Percentiles rank a stretch among this genome's conserved stretches.
Conservation (phyloP, 345 rosid genomes). For the Lagerstroemia speciosa region DNA sequence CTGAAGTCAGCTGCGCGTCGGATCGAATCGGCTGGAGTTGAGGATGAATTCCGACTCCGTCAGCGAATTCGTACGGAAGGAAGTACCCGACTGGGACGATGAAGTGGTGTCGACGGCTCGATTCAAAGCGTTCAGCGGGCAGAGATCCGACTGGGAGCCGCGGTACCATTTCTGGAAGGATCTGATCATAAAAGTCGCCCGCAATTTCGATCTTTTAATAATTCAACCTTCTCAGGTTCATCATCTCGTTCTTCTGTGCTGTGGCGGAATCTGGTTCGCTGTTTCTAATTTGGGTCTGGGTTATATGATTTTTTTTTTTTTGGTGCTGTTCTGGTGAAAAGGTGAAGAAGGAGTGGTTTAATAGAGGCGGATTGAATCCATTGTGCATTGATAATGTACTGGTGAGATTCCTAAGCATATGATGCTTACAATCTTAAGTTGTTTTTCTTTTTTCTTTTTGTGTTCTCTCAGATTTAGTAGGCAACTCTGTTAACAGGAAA, state of each 20-base stretch:
- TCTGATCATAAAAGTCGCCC: slow-evolving; percentile 51
- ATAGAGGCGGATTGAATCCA: slow-evolving; percentile 69
- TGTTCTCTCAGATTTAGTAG: not conserved
- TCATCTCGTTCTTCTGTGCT: not conserved
- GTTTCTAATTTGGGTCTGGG: not conserved
- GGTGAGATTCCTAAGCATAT: slow-evolving; percentile 32
- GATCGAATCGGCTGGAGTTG: not conserved
- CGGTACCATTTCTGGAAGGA: slow-evolving; percentile 69
- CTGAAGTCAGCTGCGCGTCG: not conserved
- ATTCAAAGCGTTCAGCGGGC: slow-evolving; percentile 87
- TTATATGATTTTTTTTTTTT: not conserved
- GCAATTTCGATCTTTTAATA: slow-evolving; percentile 39
- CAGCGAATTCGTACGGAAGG: slow-evolving; percentile 41
- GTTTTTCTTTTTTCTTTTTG: not conserved
- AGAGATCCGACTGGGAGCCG: slow-evolving; percentile 81
- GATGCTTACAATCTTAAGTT: not conserved
- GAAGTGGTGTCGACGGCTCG: slow-evolving; percentile 61
- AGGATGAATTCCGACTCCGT: slow-evolving; percentile 35
- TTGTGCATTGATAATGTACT: slow-evolving; percentile 71
- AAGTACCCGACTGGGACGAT: slow-evolving; percentile 83
- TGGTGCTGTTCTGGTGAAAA: slow-evolving; percentile 11
- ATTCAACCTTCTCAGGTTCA: slow-evolving; percentile 55
- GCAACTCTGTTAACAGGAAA: not conserved
- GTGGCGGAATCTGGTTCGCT: not conserved
- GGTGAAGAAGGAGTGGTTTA: slow-evolving; percentile 68